Evolutionary conservation across 805 yeast species (phyloP), one percentile per base, ranked within the genome.

Genomic region (Candida tibetensis): DNA sequence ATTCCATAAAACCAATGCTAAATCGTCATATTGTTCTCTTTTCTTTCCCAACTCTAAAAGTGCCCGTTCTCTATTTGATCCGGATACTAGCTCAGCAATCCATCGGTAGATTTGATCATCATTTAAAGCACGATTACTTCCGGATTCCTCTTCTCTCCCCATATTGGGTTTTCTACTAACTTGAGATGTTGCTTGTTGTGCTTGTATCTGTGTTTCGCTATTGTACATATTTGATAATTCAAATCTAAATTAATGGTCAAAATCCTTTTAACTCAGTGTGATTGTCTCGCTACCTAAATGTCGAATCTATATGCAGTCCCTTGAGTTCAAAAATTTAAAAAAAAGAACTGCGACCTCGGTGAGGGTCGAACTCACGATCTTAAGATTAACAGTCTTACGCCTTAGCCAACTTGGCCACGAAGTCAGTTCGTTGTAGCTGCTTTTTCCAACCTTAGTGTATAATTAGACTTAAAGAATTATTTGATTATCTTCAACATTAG

Each of bases 1-100:
- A 52, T 91, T 82, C 99, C 99, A 91, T 41, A 91, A 67, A 4
- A 91, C 95, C 28, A 89, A 62, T 0, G 98, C 98, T 41, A 91
- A 72, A 58, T 91, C 98, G 41, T 89, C 97, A 56, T 86, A 91
- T 55, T 88, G 89, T 56, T 91, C 99, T 45, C 99, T 74, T 55
- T 90, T 90, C 57, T 93, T 87, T 7, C 98, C 97, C 31, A 91
- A 70, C 58, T 90, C 97, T 48, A 90, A 66, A 37, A 91, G 70
- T 2, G 99, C 98, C 53, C 91, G 87, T 53, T 93, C 99, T 52
- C 95, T 81, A 52, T 85, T 85, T 18, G 90, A 85, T 1, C 97
- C 97, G 42, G 88, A 82, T 27, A 88, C 88, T 36, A 91, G 71
- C 59, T 93, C 96, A 17, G 83, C 74, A 31, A 93, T 85, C 96